Conservation (phyloP, 345 rosid genomes). For the Brassica cretica region DNA sequence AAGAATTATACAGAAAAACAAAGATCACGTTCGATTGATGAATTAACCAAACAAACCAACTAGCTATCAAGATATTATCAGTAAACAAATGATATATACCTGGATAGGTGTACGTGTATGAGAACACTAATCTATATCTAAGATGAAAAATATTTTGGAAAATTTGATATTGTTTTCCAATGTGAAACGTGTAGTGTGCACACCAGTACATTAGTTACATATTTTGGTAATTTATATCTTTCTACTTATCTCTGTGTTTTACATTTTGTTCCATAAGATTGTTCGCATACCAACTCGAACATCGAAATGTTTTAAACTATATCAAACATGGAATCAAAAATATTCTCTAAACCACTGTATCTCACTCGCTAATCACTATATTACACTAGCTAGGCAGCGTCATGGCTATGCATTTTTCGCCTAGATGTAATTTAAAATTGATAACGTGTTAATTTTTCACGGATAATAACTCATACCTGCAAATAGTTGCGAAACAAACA, state of each 20-base stretch:
- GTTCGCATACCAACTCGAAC: constrained; percentile 1
- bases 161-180: background rate
- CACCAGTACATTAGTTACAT: background rate
- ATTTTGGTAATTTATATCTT: background rate
- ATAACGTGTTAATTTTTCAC: background rate
- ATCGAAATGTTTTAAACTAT: background rate
- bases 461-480: too few relatives aligned
- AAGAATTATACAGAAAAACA: background rate
- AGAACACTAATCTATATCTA: background rate
- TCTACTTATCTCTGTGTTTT: background rate
- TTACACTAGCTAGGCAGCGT: background rate
- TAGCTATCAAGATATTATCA: background rate
- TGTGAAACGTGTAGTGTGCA: background rate
- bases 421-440: background rate
- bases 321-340: background rate
- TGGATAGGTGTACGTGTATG: background rate
- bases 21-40: background rate
- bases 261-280: background rate
- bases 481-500: constrained; percentile 4
- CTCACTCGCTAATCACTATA: background rate
- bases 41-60: background rate
- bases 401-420: background rate
- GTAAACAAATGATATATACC: background rate
- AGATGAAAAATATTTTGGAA: background rate
- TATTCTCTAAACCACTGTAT: background rate